Base-by-base conservation (phyloP, 108 stramenopile species). In the Schizochytrium sp. region DNA sequence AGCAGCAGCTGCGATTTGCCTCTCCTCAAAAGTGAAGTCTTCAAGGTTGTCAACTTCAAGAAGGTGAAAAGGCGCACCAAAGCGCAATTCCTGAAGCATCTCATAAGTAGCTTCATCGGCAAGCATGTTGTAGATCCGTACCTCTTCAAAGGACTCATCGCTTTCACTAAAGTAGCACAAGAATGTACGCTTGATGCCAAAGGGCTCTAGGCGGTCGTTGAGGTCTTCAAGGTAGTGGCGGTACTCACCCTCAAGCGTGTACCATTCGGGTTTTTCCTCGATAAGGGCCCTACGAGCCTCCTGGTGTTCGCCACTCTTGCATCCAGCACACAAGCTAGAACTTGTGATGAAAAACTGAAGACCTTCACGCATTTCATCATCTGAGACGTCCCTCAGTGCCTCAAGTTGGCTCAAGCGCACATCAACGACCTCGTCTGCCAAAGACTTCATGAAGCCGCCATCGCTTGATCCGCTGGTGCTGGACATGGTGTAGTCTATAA, bases 41-140 rank as follows among this genome's bases (percentile, higher is more conserved):
- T 28, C 28, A 28, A 28, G 28, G 28, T 28, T 28, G 28, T 28
- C 28, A 44, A 15, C 64, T 38, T 69, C 19, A 2, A 69, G 40
- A 38, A 69, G 12, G 10, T 69, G 64, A 69, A 69, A 69, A 13
- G 64, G 64, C 19, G 64, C 64, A 7, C 64, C 64, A 44, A 44
- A 69, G 64, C 64, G 64, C 19, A 7, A 38, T 10, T 0, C 28
- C 1, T 69, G 64, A 7, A 69, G 64, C 64, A 69, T 69, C 28
- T 69, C 64, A 8, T 0, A 7, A 38, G 7, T 15, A 38, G 40
- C 64, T 1, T 0, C 12, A 7, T 7, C 64, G 44, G 19, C 28
- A 8, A 69, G 64, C 64, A 2, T 8, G 64, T 69, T 69, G 64
- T 69, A 69, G 7, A 69, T 38, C 5, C 2, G 7, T 28, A 69